Evolutionary conservation across 257 asterid genomes (phyloP), one percentile per base, ranked within the genome.

Genomic region (Nicotiana benthamiana): DNA sequence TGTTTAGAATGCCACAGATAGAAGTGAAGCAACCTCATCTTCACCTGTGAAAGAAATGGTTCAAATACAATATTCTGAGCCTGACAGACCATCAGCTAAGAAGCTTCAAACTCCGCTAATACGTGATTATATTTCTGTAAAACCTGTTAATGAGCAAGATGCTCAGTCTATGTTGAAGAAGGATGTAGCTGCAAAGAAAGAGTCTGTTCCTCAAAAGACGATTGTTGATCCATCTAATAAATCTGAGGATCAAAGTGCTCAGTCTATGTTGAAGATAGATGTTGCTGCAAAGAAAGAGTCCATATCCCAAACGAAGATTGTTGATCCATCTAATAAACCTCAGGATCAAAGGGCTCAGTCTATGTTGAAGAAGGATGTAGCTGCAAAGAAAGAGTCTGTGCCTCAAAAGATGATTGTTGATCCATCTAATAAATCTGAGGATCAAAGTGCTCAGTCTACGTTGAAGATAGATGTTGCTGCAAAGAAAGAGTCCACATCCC

Each of bases 1-100:
- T 90, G 90, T 85, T 88, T 92, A 93, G 97, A 89, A 89, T 91
- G 88, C 92, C 80, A 84, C 88, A 88, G 92, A 93, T 83, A 83
- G 70, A 80, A 81, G 84, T 79, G 87, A 82, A 83, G 74, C 72
- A 80, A 86, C 85, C 63, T 87, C 86, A 53, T 85, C 83, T 86
- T 83, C 85, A 83, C 83, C 91, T 79, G 83, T 59, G 46, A 76
- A 67, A 64, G 81, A 54, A 32, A 82, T 72, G 82, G 43, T 40
- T 80, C 78, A 82, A 56, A 68, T 74, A 79, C 86, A 75, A 77
- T 36, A 82, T 68, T 70, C 80, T 79, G 83, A 61, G 82, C 85
- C 54, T 64, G 80, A 72, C 51, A 75, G 36, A 36, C 75, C 26
- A 59, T 72, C 79, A 77, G 85, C 57, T 34, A 84, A 77, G 75